Percentiles rank a stretch among this genome's conserved stretches.
These are phyloP conservation scores for Globisporangium yorkense DNA, from an alignment of 352 stramenopile genomes.

Conservation along the genomic window DNA sequence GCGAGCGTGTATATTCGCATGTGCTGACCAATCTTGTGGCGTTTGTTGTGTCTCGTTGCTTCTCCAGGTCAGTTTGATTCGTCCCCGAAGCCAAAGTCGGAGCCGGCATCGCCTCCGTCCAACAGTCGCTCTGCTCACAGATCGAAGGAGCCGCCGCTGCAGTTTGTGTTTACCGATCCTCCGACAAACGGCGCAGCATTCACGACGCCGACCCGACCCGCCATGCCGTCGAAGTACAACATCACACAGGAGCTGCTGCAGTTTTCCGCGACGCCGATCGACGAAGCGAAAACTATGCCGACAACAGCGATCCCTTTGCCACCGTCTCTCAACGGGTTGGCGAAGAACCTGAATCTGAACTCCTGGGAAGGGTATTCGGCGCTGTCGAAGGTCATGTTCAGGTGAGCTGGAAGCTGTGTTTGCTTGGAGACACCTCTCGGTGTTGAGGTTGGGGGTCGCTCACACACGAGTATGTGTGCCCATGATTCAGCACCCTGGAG, in stretches of 20 bases:
- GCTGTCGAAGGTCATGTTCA: constrained; percentile 70
- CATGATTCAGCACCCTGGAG: constrained; percentile 19
- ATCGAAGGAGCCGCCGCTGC: constrained; percentile 1
- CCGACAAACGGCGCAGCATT: constrained; percentile 12
- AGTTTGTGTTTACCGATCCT: constrained; percentile 14
- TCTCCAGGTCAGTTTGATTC: constrained; percentile 11
- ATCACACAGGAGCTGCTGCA: constrained; percentile 19
- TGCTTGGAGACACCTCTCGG: neutral
- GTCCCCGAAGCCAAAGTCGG: constrained; percentile 1
- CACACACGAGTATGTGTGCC: neutral
- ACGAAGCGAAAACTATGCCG: constrained; percentile 9
- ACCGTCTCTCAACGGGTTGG: constrained; percentile 22
- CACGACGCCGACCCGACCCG: constrained; percentile 7
- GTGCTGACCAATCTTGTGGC: neutral
- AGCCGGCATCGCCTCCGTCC: neutral
- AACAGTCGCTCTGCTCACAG: neutral
- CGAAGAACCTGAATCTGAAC: constrained; percentile 38
- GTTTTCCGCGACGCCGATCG: constrained; percentile 6
- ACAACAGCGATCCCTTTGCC: constrained; percentile 10
- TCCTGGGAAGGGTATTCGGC: constrained; percentile 73
- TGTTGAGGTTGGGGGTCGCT: neutral
- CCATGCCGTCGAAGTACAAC: constrained; percentile 15
- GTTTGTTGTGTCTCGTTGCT: neutral
- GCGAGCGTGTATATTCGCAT: neutral
- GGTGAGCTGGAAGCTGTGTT: constrained; percentile 15